These are phyloP conservation scores for Rhizodiscina lignyota DNA, from an alignment of 495 filamentous ascomycete genomes.

Conservation along the genomic window DNA sequence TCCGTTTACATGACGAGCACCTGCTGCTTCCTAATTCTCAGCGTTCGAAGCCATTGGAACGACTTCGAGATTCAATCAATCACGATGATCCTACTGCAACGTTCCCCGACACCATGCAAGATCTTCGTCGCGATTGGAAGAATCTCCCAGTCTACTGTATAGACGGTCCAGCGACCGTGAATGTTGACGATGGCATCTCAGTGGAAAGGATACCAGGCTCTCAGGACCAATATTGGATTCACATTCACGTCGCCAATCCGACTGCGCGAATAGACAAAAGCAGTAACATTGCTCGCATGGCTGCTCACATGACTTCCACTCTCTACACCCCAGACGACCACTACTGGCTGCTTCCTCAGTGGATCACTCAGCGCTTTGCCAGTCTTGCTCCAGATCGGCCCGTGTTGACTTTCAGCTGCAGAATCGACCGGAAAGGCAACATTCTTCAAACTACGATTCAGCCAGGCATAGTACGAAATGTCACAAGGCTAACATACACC, in stretches of 20 bases:
- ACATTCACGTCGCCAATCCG: slow-evolving; percentile 85
- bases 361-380: slow-evolving; percentile 40
- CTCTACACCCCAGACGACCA: slow-evolving; percentile 61
- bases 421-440: slow-evolving; percentile 46
- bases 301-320: slow-evolving; percentile 42
- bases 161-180: slow-evolving; percentile 49
- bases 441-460: slow-evolving; percentile 53
- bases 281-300: slow-evolving; percentile 42
- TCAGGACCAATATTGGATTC: slow-evolving; percentile 51
- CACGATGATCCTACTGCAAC: background rate
- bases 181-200: slow-evolving; percentile 85
- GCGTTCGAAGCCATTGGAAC: slow-evolving; percentile 14
- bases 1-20: slow-evolving; percentile 39
- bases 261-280: slow-evolving; percentile 56
- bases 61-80: slow-evolving; percentile 5
- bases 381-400: slow-evolving; percentile 51
- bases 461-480: slow-evolving; percentile 52
- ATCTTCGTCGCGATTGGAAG: slow-evolving; percentile 54
- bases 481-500: slow-evolving; percentile 54
- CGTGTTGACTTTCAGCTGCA: slow-evolving; percentile 69
- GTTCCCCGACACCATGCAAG: slow-evolving; percentile 24
- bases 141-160: slow-evolving; percentile 66
- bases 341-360: slow-evolving; percentile 55
- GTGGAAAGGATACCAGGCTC: slow-evolving; percentile 41
- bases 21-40: slow-evolving; percentile 38